A percentile compares a stretch with the other conserved stretches of the same genome.
Evolutionary conservation across 2,329 filamentous ascomycete genomes (phyloP).

Genomic region (Neofusicoccum kwambonambiense): DNA sequence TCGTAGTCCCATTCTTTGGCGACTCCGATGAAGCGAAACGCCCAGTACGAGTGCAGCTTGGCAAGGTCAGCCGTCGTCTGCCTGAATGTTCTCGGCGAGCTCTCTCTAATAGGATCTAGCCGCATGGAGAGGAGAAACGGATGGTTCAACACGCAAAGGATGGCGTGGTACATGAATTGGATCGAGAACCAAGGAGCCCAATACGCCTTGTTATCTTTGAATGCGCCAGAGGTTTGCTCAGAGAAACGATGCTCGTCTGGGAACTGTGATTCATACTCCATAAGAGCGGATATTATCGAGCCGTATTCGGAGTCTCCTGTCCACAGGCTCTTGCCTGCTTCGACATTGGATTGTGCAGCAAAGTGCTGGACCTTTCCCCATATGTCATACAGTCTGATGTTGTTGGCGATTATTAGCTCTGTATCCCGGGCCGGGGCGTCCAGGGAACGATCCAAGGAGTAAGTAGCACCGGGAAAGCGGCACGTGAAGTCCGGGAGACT

Average conservation of each 20-base stretch:
- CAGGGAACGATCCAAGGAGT: neutral
- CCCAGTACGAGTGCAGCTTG: constrained; percentile 53
- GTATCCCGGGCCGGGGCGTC: neutral
- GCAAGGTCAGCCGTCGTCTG: constrained; percentile 55
- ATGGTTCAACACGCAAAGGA: constrained; percentile 54
- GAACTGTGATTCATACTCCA: constrained; percentile 54
- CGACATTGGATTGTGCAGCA: neutral
- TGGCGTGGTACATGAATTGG: constrained; percentile 55
- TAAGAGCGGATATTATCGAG: constrained; percentile 32
- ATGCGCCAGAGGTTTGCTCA: constrained; percentile 40
- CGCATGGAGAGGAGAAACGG: constrained; percentile 53
- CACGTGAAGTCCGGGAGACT: neutral
- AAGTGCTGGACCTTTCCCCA: constrained; percentile 2
- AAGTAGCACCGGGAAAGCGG: neutral
- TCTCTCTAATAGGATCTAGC: constrained; percentile 52
- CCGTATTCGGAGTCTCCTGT: constrained; percentile 4
- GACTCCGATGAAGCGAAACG: constrained; percentile 52
- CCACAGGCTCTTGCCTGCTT: constrained; percentile 4
- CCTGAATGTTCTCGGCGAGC: constrained; percentile 40
- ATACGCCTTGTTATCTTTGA: constrained; percentile 49
- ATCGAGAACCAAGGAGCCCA: constrained; percentile 56
- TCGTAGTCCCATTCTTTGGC: constrained; percentile 46
- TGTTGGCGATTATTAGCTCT: neutral
- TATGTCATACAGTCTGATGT: constrained; percentile 5
- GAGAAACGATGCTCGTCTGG: constrained; percentile 52